These are phyloP conservation scores for Phaeomoniella chlamydospora DNA, from an alignment of 2,329 filamentous ascomycete species.

Conservation along the genomic window DNA sequence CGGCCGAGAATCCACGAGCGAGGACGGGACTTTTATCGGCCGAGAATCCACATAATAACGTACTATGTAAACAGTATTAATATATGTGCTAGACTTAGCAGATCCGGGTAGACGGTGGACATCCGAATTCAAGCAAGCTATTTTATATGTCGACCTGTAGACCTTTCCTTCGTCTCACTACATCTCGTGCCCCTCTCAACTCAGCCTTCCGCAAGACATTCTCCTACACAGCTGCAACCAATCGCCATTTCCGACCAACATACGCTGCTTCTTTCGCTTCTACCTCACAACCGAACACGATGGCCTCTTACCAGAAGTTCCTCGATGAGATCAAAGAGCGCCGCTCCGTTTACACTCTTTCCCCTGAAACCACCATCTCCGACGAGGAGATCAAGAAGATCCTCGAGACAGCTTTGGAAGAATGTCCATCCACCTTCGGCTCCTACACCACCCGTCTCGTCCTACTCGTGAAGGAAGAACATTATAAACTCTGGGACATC, in stretches of 20 bases:
- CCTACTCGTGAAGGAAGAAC: slow-evolving; percentile 66
- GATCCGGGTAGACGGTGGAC: too few relatives aligned
- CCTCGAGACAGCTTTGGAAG: slow-evolving; percentile 5
- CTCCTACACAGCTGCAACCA: neutral
- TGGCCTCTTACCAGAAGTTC: slow-evolving; percentile 3
- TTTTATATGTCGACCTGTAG: neutral
- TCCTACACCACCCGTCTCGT: slow-evolving; percentile 67
- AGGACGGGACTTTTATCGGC: too few relatives aligned
- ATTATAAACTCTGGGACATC: slow-evolving; percentile 78
- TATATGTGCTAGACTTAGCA: too few relatives aligned
- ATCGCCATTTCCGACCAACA: neutral
- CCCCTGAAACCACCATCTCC: slow-evolving; percentile 6
- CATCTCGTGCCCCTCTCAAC: neutral
- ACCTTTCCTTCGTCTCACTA: neutral
- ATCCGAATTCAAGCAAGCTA: too few relatives aligned
- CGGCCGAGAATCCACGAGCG: too few relatives aligned
- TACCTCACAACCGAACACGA: too few relatives aligned
- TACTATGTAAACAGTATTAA: too few relatives aligned
- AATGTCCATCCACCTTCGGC: slow-evolving; percentile 67
- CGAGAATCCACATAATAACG: too few relatives aligned
- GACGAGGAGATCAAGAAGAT: slow-evolving; percentile 8
- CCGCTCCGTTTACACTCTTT: slow-evolving; percentile 7
- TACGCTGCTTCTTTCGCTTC: too few relatives aligned
- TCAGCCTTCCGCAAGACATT: neutral
- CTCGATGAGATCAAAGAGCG: slow-evolving; percentile 5